Conservation (phyloP, 208 protist species). For the Leishmania amazonensis region DNA sequence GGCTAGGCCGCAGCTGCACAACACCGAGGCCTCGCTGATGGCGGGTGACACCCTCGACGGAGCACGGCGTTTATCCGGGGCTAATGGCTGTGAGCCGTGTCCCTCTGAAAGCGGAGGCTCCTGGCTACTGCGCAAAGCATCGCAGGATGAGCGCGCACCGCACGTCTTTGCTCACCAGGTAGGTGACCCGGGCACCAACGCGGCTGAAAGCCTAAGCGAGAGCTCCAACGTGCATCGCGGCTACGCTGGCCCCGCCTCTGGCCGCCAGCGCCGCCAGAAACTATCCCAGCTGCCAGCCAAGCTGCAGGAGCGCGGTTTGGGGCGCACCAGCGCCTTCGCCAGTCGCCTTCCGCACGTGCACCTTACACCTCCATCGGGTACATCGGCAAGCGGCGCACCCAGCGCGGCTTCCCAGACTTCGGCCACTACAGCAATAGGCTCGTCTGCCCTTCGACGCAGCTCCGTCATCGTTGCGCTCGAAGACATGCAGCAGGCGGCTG, state of each 20-base stretch:
- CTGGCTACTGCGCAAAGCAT: slow-evolving; percentile 16
- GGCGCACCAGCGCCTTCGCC: background rate
- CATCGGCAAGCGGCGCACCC: background rate
- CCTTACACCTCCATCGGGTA: background rate
- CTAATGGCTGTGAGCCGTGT: background rate
- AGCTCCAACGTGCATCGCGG: background rate
- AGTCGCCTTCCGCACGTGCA: background rate
- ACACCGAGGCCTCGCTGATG: slow-evolving; percentile 14
- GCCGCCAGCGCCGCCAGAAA: background rate
- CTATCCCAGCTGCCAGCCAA: background rate
- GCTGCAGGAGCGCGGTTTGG: slow-evolving; percentile 12
- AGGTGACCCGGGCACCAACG: background rate
- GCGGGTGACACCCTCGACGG: background rate
- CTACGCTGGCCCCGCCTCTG: background rate
- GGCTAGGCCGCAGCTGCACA: slow-evolving; percentile 9
- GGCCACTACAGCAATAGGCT: background rate
- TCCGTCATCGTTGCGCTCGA: slow-evolving; percentile 30
- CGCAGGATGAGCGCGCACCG: background rate
- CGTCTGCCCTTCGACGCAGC: slow-evolving; percentile 27
- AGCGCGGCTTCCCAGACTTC: background rate
- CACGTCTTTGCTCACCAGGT: background rate
- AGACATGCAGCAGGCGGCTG: slow-evolving; percentile 5
- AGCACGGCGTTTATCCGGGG: background rate
- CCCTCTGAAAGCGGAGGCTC: slow-evolving; percentile 14
- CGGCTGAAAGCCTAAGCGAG: background rate